Evolutionary conservation across 2,329 filamentous ascomycete genomes (phyloP).

Genomic region (Botryotinia narcissicola): DNA sequence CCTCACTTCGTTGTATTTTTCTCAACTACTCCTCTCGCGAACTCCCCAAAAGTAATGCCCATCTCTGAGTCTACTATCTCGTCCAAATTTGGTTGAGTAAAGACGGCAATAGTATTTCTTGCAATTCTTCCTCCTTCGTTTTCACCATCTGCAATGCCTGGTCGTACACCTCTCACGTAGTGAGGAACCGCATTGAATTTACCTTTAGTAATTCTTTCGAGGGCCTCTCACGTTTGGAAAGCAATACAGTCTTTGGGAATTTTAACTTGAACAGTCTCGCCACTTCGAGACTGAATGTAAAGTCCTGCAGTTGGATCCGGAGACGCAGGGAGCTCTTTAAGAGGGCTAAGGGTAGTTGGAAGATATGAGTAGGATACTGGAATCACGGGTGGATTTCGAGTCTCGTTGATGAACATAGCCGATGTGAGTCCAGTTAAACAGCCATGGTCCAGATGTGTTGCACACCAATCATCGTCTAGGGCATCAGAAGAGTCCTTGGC

Average conservation of each 20-base stretch:
- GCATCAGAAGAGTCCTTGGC: conserved; percentile 39
- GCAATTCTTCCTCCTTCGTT: conserved; percentile 56
- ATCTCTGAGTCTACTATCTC: conserved; percentile 70
- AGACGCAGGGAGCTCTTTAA: conserved; percentile 70
- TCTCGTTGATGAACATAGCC: conserved; percentile 93
- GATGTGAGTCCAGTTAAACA: conserved; percentile 92
- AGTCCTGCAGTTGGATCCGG: conserved; percentile 83
- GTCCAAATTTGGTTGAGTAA: conserved; percentile 91
- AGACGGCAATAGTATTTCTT: conserved; percentile 89
- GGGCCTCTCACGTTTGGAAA: conserved; percentile 91
- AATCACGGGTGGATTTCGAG: conserved; percentile 40
- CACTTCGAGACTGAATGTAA: conserved; percentile 88
- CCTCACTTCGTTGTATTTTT: conserved; percentile 39
- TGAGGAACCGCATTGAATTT: conserved; percentile 93
- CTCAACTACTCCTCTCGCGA: conserved; percentile 51
- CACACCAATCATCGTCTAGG: conserved; percentile 88
- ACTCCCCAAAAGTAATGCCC: conserved; percentile 70
- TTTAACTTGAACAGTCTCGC: conserved; percentile 81
- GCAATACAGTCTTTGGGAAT: conserved; percentile 90
- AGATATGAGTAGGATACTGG: conserved; percentile 34
- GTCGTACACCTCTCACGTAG: conserved; percentile 78
- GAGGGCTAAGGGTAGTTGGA: conserved; percentile 44
- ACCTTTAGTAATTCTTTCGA: conserved; percentile 88
- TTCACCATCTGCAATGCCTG: conserved; percentile 43
- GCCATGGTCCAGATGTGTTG: conserved; percentile 85